Conservation (phyloP, 1,284 basidiomycete genomes). For the Trametes sp. region DNA sequence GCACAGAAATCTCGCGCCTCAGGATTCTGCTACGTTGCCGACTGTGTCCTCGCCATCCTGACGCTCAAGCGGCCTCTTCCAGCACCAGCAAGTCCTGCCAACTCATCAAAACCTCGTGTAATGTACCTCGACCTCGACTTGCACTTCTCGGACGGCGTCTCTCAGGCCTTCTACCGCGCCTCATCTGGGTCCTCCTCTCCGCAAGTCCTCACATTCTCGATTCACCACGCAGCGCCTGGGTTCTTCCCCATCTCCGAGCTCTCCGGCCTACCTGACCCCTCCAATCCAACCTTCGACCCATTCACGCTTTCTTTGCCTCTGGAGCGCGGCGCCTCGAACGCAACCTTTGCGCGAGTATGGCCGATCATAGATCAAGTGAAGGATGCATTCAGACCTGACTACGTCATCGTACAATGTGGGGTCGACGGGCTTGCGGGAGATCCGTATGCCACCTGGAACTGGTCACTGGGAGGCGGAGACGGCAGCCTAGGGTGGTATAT, state of each 20-base stretch:
- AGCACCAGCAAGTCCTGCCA: background rate
- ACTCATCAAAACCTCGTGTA: slow-evolving; percentile 63
- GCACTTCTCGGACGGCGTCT: slow-evolving; percentile 91
- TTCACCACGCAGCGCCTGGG: slow-evolving; percentile 83
- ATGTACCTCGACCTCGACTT: slow-evolving; percentile 94
- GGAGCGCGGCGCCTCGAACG: slow-evolving; percentile 65
- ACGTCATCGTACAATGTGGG: slow-evolving; percentile 86
- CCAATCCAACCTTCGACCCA: slow-evolving; percentile 60
- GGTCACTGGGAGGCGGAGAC: slow-evolving; percentile 61
- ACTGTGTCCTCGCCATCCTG: slow-evolving; percentile 84
- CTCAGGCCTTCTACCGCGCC: slow-evolving; percentile 68
- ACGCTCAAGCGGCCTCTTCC: slow-evolving; percentile 37
- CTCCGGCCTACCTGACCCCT: slow-evolving; percentile 55
- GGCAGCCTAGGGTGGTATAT: slow-evolving; percentile 81
- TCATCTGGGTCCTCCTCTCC: slow-evolving; percentile 37
- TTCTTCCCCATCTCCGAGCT: slow-evolving; percentile 82
- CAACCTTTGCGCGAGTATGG: slow-evolving; percentile 73
- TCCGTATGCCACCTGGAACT: slow-evolving; percentile 81
- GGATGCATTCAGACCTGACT: slow-evolving; percentile 77
- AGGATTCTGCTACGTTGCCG: slow-evolving; percentile 95
- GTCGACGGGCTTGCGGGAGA: slow-evolving; percentile 88
- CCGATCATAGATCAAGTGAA: slow-evolving; percentile 65
- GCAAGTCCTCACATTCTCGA: slow-evolving; percentile 81
- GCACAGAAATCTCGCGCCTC: slow-evolving; percentile 77
- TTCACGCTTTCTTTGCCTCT: slow-evolving; percentile 84